These are phyloP conservation scores for Yamadazyma taylorii DNA, from an alignment of 1,139 yeast species.

Conservation along the genomic window DNA sequence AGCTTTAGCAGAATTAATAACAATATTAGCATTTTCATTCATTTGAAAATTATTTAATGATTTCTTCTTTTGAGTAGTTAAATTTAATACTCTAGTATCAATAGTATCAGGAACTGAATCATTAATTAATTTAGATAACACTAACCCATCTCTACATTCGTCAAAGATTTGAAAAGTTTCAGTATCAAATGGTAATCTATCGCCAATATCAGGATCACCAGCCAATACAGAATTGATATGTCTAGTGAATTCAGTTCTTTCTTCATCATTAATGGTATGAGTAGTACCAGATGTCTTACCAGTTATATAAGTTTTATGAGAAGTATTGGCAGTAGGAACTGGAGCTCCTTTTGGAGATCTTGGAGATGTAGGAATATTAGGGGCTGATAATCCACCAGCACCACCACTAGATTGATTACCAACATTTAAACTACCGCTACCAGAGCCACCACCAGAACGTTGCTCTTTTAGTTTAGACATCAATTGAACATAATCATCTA, in stretches of 20 bases:
- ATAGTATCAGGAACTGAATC: constrained; percentile 98
- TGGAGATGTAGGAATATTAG: constrained; percentile 24
- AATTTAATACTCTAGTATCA: constrained; percentile 93
- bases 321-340: constrained; percentile 49
- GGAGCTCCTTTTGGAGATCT: constrained; percentile 30
- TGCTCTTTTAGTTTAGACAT: constrained; percentile 64
- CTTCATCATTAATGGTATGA: constrained; percentile 94
- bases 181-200: constrained; percentile 86
- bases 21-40: constrained; percentile 96
- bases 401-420: constrained; percentile 1
- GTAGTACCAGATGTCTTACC: constrained; percentile 86
- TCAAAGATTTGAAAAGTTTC: constrained; percentile 95
- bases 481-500: constrained; percentile 93
- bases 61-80: constrained; percentile 74
- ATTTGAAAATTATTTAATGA: constrained; percentile 91
- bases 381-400: constrained; percentile 20
- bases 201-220: constrained; percentile 88
- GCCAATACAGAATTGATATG: constrained; percentile 90
- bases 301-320: constrained; percentile 79
- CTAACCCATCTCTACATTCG: constrained; percentile 94
- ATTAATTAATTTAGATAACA: constrained; percentile 87
- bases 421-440: too few relatives aligned
- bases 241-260: constrained; percentile 90
- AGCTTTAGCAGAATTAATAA: constrained; percentile 96
- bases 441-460: constrained; percentile 19